Evolutionary conservation across 2,329 filamentous ascomycete species (phyloP).

Genomic region (Aspergillus felis): DNA sequence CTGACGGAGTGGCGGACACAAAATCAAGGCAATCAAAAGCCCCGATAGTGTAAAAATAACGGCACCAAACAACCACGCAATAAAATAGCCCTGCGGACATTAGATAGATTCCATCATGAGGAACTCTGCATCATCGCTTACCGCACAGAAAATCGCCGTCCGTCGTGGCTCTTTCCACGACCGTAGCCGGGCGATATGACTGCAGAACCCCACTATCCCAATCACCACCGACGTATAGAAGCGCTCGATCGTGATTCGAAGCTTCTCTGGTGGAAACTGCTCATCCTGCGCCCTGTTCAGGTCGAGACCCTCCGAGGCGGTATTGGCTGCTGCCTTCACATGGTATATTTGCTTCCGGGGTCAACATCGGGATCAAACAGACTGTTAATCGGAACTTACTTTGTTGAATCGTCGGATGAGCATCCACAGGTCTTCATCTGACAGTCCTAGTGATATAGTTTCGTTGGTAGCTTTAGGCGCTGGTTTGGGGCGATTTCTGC

Average conservation of each 20-base stretch:
- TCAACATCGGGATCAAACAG: not conserved
- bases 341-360: conserved; percentile 57
- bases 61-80: conserved; percentile 71
- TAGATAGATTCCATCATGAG: not conserved
- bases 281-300: conserved; percentile 78
- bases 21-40: conserved; percentile 62
- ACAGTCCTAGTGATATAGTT: conserved; percentile 32
- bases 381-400: conserved; percentile 31
- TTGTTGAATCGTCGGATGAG: conserved; percentile 72
- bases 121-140: conserved; percentile 17
- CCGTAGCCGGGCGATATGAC: conserved; percentile 71
- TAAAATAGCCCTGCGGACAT: conserved; percentile 45
- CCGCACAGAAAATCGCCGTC: conserved; percentile 63
- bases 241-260: conserved; percentile 72
- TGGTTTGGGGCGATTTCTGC: not conserved
- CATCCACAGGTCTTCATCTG: conserved; percentile 71
- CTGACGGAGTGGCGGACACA: conserved; percentile 58
- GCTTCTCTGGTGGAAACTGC: conserved; percentile 79
- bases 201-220: conserved; percentile 60
- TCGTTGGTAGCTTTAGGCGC: not conserved
- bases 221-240: conserved; percentile 77
- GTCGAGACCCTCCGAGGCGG: conserved; percentile 66
- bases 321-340: conserved; percentile 63
- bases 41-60: conserved; percentile 58
- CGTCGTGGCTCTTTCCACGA: conserved; percentile 73